phyloP scores from a whole-genome alignment of 2,329 filamentous ascomycete genomes.

The Furcasterigmium sp. region DNA sequence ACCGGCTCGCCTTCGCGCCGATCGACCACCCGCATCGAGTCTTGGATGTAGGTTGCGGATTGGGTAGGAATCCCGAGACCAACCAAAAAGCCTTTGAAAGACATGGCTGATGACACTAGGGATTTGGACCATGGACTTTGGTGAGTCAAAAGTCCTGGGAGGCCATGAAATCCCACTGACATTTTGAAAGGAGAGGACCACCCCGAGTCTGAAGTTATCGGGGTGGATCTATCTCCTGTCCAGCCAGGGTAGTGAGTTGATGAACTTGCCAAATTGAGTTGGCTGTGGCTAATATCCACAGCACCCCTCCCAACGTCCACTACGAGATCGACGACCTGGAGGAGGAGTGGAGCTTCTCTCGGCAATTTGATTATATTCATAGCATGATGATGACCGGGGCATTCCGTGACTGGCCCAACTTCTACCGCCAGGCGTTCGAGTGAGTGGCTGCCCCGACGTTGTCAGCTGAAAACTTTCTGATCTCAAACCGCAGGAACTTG shows the following conservation, averaged over 20 bases:
- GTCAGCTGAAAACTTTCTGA: constrained; percentile 1
- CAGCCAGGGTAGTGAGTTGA: constrained; percentile 26
- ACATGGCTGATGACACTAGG: constrained; percentile 20
- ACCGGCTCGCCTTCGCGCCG: constrained; percentile 38
- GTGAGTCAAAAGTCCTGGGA: constrained; percentile 14
- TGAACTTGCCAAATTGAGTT: neutral
- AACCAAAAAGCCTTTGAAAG: neutral
- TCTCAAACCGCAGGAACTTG: constrained; percentile 12
- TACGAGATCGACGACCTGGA: constrained; percentile 56
- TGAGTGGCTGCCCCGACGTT: neutral
- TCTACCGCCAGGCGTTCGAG: constrained; percentile 17
- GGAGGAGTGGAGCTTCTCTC: constrained; percentile 34
- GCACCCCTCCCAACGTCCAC: constrained; percentile 35
- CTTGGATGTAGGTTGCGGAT: constrained; percentile 47
- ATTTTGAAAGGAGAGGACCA: constrained; percentile 28
- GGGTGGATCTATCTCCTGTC: constrained; percentile 42
- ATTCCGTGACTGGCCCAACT: constrained; percentile 18
- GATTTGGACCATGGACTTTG: constrained; percentile 47
- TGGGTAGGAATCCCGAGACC: constrained; percentile 23
- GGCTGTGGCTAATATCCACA: constrained; percentile 6
- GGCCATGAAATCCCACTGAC: neutral
- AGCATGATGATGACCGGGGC: constrained; percentile 24
- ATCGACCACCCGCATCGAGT: constrained; percentile 32
- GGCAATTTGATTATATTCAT: constrained; percentile 28
- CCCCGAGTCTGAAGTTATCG: constrained; percentile 31